Conservation (phyloP, 257 asterid genomes). For the Solanum piurae region DNA sequence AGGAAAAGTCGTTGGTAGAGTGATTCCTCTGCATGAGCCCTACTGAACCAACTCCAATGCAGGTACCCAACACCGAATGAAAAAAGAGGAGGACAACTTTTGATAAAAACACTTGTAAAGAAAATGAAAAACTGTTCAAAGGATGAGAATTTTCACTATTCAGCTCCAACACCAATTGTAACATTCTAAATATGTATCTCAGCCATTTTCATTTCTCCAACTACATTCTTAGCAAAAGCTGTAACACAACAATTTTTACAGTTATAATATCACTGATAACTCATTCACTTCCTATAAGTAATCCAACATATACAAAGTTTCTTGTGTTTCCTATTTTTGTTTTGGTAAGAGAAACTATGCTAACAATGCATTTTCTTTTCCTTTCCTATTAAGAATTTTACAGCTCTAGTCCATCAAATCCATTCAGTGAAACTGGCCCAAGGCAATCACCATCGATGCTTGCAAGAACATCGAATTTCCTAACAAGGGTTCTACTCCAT, state of each 20-base stretch:
- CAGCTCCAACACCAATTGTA: background rate
- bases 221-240: background rate
- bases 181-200: background rate
- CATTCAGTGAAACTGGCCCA: conserved; percentile 65
- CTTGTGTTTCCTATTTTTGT: background rate
- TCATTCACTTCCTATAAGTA: background rate
- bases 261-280: background rate
- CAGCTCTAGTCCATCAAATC: conserved; percentile 46
- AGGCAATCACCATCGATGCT: conserved; percentile 47
- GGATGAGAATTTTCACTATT: background rate
- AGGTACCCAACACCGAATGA: background rate
- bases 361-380: background rate
- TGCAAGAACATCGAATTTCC: conserved; percentile 54
- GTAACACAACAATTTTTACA: background rate
- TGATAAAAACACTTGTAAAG: background rate
- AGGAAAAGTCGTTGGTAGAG: background rate
- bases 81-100: background rate
- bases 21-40: background rate
- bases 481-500: conserved; percentile 31
- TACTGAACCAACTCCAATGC: background rate
- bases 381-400: background rate
- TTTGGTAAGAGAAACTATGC: background rate
- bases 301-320: background rate
- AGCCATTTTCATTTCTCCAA: background rate
- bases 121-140: background rate